Evolutionary conservation across 192 early-diverging fungal genomes (phyloP).

Genomic region (Pecoramyces ruminantium): DNA sequence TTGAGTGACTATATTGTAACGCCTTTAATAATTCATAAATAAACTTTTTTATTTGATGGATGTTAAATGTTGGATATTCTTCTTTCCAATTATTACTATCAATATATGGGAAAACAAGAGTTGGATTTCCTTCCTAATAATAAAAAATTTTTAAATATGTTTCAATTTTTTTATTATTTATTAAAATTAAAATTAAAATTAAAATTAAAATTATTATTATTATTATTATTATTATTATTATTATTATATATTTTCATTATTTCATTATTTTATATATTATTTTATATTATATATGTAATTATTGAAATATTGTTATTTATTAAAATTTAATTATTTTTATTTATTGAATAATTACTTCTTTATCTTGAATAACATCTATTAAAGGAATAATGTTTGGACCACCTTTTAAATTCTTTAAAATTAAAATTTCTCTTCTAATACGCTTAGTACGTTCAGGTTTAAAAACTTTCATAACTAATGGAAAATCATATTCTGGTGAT

Average conservation of each 20-base stretch:
- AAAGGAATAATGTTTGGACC: constrained; percentile 20
- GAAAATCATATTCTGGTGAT: neutral
- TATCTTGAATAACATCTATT: constrained; percentile 1
- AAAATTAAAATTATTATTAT: too few relatives aligned
- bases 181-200: too few relatives aligned
- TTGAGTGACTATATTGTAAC: constrained; percentile 10
- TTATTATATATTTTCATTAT: too few relatives aligned
- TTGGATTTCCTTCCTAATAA: constrained; percentile 14
- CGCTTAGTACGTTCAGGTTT: constrained; percentile 10
- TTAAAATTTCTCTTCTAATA: constrained; percentile 18
- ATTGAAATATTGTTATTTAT: too few relatives aligned
- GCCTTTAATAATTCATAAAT: constrained; percentile 9
- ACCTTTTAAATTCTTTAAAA: constrained; percentile 13
- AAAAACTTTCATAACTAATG: constrained; percentile 11
- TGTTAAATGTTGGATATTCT: constrained; percentile 10
- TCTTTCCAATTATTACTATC: constrained; percentile 12
- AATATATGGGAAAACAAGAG: constrained; percentile 2
- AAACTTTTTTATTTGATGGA: constrained; percentile 10
- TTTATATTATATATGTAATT: too few relatives aligned
- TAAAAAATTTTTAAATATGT: too few relatives aligned
- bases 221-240: constrained; percentile 3
- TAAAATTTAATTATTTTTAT: neutral
- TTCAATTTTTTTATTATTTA: too few relatives aligned
- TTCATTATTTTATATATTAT: too few relatives aligned
- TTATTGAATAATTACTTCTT: constrained; percentile 3